Evolutionary conservation across 768 basidiomycete species (phyloP).

Genomic region (Rhizopogon vesiculosus): DNA sequence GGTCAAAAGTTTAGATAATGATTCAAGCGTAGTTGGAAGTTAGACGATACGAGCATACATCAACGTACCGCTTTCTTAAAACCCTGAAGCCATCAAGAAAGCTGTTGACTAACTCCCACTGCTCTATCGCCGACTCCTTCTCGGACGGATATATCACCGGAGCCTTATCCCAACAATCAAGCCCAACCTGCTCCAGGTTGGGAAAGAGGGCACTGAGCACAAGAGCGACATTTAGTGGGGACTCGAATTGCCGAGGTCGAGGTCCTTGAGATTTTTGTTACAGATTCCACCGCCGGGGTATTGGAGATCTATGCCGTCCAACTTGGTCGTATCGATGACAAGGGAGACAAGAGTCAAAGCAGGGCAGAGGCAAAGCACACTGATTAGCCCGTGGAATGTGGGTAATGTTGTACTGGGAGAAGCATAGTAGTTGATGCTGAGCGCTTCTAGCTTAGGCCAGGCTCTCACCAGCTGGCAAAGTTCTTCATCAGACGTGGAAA

Average conservation of each 20-base stretch:
- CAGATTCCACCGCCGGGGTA: not conserved
- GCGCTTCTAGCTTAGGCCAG: conserved; percentile 19
- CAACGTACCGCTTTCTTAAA: not conserved
- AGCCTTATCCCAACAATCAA: conserved; percentile 18
- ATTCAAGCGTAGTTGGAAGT: too few relatives aligned
- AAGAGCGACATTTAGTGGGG: conserved; percentile 9
- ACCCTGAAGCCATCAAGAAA: not conserved
- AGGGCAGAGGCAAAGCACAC: conserved; percentile 8
- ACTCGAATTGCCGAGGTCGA: conserved; percentile 14
- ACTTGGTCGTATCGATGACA: conserved; percentile 12
- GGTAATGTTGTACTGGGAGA: not conserved
- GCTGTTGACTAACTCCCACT: not conserved
- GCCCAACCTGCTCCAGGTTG: conserved; percentile 10
- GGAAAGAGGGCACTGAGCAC: conserved; percentile 15
- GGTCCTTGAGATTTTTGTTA: not conserved
- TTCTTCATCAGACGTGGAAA: conserved; percentile 13
- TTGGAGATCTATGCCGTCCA: not conserved
- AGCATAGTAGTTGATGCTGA: conserved; percentile 12
- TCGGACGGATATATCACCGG: not conserved
- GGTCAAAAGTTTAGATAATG: too few relatives aligned
- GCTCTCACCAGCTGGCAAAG: conserved; percentile 11
- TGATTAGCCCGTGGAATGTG: conserved; percentile 11
- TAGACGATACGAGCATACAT: not conserved
- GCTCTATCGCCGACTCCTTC: not conserved
- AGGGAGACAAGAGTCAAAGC: conserved; percentile 12